These are phyloP conservation scores for Eucalyptus decipiens DNA, from an alignment of 345 rosid species.

Conservation along the genomic window DNA sequence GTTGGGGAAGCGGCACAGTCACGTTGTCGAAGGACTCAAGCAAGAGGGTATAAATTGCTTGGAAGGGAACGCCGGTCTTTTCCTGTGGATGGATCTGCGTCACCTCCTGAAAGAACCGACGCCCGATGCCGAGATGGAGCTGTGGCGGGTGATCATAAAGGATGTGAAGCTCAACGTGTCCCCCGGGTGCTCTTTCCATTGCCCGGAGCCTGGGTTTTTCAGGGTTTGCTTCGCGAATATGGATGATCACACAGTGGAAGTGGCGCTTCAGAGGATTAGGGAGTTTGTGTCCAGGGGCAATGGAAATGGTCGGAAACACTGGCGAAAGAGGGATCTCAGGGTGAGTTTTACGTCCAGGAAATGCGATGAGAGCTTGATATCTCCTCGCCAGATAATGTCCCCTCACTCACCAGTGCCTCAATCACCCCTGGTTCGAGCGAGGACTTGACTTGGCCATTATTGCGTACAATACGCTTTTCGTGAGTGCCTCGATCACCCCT, in stretches of 20 bases:
- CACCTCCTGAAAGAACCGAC: constrained; percentile 37
- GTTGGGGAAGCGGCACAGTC: constrained; percentile 24
- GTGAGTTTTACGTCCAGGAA: constrained; percentile 32
- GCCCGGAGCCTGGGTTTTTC: constrained; percentile 80
- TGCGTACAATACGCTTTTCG: not conserved
- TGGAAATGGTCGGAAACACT: not conserved
- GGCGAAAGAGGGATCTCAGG: constrained; percentile 20
- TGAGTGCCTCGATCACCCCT: constrained; percentile 32
- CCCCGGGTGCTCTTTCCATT: constrained; percentile 67
- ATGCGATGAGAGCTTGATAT: constrained; percentile 31
- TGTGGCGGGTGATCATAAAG: constrained; percentile 54
- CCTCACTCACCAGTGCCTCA: constrained; percentile 50
- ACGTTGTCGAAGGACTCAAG: constrained; percentile 35
- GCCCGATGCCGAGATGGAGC: constrained; percentile 29
- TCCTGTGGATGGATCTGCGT: constrained; percentile 75
- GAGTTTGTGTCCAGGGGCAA: constrained; percentile 13
- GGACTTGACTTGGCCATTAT: not conserved
- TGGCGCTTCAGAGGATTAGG: constrained; percentile 47
- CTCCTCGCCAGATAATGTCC: constrained; percentile 13
- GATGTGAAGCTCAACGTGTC: constrained; percentile 77
- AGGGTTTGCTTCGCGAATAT: constrained; percentile 87
- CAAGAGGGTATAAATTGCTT: constrained; percentile 41
- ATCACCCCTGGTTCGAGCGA: constrained; percentile 56
- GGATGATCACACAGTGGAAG: constrained; percentile 47
- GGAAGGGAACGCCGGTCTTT: constrained; percentile 54